Conservation (phyloP, 768 basidiomycete genomes). For the Gymnopilus dilepis region DNA sequence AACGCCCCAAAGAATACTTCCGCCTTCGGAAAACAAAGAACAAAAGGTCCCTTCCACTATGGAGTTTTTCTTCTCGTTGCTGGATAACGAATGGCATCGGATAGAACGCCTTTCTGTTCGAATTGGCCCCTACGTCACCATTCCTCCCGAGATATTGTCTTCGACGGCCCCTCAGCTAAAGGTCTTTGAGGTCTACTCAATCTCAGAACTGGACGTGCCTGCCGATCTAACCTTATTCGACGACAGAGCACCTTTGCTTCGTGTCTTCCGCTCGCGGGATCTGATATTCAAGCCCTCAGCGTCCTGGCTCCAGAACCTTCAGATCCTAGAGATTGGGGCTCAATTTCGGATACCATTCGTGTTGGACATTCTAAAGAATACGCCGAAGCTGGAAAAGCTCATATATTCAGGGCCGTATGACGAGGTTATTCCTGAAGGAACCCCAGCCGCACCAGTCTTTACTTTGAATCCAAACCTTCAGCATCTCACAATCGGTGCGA, state of each 20-base stretch:
- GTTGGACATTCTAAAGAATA: neutral
- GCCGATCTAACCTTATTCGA: neutral
- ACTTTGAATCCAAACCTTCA: neutral
- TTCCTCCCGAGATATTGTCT: neutral
- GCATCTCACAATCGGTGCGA: neutral
- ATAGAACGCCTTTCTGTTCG: neutral
- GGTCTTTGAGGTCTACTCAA: neutral
- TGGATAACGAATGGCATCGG: neutral
- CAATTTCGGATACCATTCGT: neutral
- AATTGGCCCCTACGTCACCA: neutral
- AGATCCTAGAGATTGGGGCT: neutral
- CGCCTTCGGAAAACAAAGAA: too few species aligned
- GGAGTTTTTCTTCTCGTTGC: neutral
- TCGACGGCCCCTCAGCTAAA: neutral
- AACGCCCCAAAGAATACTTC: too few species aligned
- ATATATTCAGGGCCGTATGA: neutral
- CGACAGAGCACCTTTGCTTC: neutral
- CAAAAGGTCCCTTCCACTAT: too few species aligned
- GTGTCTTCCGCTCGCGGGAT: neutral
- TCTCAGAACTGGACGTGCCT: neutral
- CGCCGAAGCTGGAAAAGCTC: neutral
- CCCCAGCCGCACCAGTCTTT: neutral
- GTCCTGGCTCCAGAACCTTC: neutral
- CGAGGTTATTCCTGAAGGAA: neutral
- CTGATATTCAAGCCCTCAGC: neutral